Conservation (phyloP, 2,329 filamentous ascomycete species). For the Alternaria brassicicola region DNA sequence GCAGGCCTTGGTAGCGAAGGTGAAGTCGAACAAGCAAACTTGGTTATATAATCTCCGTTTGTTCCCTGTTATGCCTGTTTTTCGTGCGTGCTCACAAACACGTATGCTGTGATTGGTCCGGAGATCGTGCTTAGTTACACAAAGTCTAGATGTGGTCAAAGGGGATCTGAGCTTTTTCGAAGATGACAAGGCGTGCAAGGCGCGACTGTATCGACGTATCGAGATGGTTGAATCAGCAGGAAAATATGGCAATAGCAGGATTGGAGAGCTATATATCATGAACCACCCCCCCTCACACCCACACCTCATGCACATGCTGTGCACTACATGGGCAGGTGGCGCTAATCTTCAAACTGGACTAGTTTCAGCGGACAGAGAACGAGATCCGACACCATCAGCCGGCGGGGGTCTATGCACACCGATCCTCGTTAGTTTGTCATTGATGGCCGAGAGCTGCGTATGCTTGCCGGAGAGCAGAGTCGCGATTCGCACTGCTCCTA, state of each 20-base stretch:
- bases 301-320: slow-evolving; percentile 2
- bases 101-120: slow-evolving; percentile 26
- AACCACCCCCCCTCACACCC: not conserved
- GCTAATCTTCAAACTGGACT: slow-evolving; percentile 2
- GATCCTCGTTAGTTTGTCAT: not conserved
- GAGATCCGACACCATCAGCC: slow-evolving; percentile 1
- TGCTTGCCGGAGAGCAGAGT: not conserved
- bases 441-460: not conserved
- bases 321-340: not conserved
- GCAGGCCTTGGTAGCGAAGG: not conserved
- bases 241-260: not conserved
- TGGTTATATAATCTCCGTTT: slow-evolving; percentile 13
- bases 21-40: not conserved
- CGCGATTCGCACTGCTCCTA: not conserved
- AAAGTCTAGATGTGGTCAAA: not conserved
- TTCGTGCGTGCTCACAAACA: slow-evolving; percentile 29
- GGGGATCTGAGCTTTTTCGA: not conserved
- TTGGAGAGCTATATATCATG: not conserved
- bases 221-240: not conserved
- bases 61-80: slow-evolving; percentile 4
- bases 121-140: slow-evolving; percentile 9
- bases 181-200: not conserved
- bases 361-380: not conserved
- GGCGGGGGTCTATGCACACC: not conserved
- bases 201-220: not conserved